Evolutionary conservation across 2,329 filamentous ascomycete species (phyloP).

Genomic region (Eurotiales sp.): DNA sequence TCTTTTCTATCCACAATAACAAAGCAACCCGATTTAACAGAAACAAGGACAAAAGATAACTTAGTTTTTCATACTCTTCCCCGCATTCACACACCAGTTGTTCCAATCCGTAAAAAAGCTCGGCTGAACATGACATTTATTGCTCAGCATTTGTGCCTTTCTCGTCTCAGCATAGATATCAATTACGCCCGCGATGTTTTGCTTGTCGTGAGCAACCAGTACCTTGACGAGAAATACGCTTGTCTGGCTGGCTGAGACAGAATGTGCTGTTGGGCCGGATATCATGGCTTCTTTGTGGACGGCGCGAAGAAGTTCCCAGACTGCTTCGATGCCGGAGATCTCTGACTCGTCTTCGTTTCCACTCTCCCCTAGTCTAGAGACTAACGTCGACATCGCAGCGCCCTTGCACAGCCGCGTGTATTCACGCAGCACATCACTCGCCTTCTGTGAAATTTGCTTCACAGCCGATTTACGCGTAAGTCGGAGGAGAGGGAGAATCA

Average conservation of each 20-base stretch:
- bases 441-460: conserved; percentile 71
- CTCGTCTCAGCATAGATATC: conserved; percentile 63
- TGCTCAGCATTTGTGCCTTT: conserved; percentile 55
- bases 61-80: conserved; percentile 39
- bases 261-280: conserved; percentile 63
- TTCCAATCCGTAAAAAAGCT: conserved; percentile 69
- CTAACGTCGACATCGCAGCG: conserved; percentile 42
- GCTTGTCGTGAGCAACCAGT: conserved; percentile 46
- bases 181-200: conserved; percentile 53
- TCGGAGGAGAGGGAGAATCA: conserved; percentile 72
- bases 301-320: conserved; percentile 58
- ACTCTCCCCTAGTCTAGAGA: conserved; percentile 21
- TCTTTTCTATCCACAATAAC: not conserved
- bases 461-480: conserved; percentile 72
- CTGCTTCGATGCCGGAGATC: conserved; percentile 28
- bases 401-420: conserved; percentile 64
- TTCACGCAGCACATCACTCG: conserved; percentile 65
- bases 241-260: conserved; percentile 65
- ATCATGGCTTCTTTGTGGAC: conserved; percentile 64
- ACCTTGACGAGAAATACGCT: conserved; percentile 45
- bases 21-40: not conserved
- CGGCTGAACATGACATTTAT: conserved; percentile 58
- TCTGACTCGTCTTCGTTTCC: not conserved
- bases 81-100: conserved; percentile 61
- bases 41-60: not conserved